phyloP scores from a whole-genome alignment of 192 early-diverging fungal species.

The Ambispora gerdemannii region DNA sequence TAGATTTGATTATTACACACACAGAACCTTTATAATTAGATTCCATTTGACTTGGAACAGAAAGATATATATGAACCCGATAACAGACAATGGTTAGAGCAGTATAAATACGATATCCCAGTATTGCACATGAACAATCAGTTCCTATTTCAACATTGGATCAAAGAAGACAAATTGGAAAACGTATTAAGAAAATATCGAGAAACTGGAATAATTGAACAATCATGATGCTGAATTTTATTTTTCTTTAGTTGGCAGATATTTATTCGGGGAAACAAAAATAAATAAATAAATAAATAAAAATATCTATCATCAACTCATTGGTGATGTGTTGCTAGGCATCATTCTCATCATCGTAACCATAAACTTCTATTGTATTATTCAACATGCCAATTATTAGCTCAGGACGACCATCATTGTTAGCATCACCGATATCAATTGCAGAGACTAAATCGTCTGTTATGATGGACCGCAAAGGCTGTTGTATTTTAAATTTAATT shows the following conservation, averaged over 20 bases:
- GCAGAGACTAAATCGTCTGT: conserved; percentile 38
- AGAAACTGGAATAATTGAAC: conserved; percentile 28
- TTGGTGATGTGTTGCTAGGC: too few species aligned
- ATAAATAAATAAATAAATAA: too few species aligned
- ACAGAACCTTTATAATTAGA: neutral
- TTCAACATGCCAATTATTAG: conserved; percentile 39
- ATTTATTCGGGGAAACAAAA: too few species aligned
- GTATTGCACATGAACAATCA: conserved; percentile 43
- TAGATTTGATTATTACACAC: neutral
- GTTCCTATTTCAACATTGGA: conserved; percentile 39
- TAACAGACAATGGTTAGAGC: conserved; percentile 23
- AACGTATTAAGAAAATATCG: conserved; percentile 32
- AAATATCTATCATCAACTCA: too few species aligned
- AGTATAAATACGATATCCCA: conserved; percentile 46
- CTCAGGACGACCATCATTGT: conserved; percentile 38
- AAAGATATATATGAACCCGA: conserved; percentile 17
- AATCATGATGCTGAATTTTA: too few species aligned
- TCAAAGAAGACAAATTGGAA: conserved; percentile 37
- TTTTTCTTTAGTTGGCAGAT: too few species aligned
- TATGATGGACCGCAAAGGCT: conserved; percentile 31
- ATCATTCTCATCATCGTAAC: too few species aligned
- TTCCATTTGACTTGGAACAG: conserved; percentile 20
- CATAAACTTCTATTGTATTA: conserved; percentile 34
- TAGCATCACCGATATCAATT: conserved; percentile 37
- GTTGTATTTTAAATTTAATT: too few species aligned